Base-by-base conservation (phyloP, 1,284 basidiomycete genomes). In the Rhodotorula sp. region DNA sequence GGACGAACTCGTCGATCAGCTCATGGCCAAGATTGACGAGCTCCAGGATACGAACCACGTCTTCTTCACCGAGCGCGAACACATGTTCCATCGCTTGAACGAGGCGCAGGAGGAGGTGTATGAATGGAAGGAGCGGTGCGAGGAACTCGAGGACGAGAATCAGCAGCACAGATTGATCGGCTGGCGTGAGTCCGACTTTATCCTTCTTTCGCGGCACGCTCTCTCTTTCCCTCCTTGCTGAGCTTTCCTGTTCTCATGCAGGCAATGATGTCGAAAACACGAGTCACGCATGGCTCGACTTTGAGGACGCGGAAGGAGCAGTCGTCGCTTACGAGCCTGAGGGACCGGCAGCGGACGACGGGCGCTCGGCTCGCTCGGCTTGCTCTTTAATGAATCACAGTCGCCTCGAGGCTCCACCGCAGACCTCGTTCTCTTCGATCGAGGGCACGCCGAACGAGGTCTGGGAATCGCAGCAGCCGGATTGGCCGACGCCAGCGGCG, bases 1-100 rank as follows among this genome's bases (percentile, higher is more conserved):
- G 76, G 85, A 86, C 43, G 85, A 85, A 20, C 83, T 92, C 64
- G 85, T 93, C 21, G 83, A 87, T 1, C 88, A 91, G 79, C 85
- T 93, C 6, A 81, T 92, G 47, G 78, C 83, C n/a, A 93, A 92
- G 81, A 89, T 93, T 64, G 84, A 86, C 43, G 91, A 93, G 79
- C 84, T 93, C 0, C 89, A 92, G 79, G 84, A 89, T 68, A 86
- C 90, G 18, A 91, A 96, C 78, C 75, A 84, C 23, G 84, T 86
- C 73, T 91, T 95, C 72, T 82, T 87, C 58, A 83, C 86, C 71
- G 87, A 91, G 79, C 89, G 92, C 78, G 80, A 81, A 2, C 85
- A 86, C 71, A 89, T 90, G 1, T 83, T 85, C 21, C 81, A 82
- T 43, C 87, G 88, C 67, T 82, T 92, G 34, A 85, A 85, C n/a